Base-by-base conservation (phyloP, 2,329 filamentous ascomycete species). In the Colletotrichum costaricense region DNA sequence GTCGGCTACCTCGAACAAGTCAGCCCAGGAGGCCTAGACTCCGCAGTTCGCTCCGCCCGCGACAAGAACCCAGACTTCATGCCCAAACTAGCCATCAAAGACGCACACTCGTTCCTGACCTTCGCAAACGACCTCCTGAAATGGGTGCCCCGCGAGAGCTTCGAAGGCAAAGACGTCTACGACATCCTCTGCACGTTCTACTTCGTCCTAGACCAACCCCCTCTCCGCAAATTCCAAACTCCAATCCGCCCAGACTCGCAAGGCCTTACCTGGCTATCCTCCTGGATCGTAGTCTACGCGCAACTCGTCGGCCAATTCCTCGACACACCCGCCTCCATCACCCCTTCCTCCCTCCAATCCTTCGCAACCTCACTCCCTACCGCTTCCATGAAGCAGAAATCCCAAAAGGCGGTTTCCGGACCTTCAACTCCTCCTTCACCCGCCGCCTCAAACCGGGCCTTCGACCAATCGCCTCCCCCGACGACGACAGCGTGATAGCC, bases 371-470 rank as follows among this genome's bases (percentile, higher is more conserved):
- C 80, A 0, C 79, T 78, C 0, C 66, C 2, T 84, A 81, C 74
- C 76, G 79, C 46, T 77, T 79, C 26, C 60, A 81, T 2, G 79
- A 83, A 52, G 81, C 80, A 24, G 55, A 49, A 9, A 75, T 77
- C 22, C 84, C 83, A 7, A 56, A 58, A 7, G 79, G 77, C 5
- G 82, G 80, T 3, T 83, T 78, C 72, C 75, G 74, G 8, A 80
- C 81, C 24, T 86, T 85, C 79, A 85, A 86, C 69, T 76, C 84
- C 12, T 82, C 84, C 75, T 86, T 85, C 74, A 75, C 80, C 26
- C 81, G 84, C 11, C 74, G 76, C 35, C 77, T 84, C 49, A 84
- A 84, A 73, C 77, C 77, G 4, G 81, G 79, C 9, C 62, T 76
- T 28, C 77, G 82, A 11, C 79, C 80, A 14, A 80, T 84, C 30